Evolutionary conservation across 345 rosid species (phyloP).

Genomic region (Brassica carinata): DNA sequence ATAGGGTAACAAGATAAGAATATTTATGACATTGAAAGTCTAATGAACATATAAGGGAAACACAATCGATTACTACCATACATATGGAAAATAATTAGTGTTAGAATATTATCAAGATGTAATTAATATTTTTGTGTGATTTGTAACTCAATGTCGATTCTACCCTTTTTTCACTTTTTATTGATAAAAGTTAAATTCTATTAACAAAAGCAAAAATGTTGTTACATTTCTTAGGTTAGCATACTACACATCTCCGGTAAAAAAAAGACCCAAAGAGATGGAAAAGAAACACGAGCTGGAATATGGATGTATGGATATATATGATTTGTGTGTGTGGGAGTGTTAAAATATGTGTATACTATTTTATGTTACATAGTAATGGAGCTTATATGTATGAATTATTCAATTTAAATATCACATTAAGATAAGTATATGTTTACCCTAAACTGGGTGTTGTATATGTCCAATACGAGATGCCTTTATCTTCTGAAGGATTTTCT

Average conservation of each 20-base stretch:
- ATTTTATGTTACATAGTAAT: neutral
- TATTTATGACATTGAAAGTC: neutral
- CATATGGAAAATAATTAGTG: neutral
- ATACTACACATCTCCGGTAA: neutral
- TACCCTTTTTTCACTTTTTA: neutral
- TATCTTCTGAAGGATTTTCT: neutral
- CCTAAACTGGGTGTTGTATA: slow-evolving; percentile 3
- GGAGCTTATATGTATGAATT: slow-evolving; percentile 4
- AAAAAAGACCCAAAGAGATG: neutral
- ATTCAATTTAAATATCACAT: neutral
- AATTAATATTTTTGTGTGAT: neutral
- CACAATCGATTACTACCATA: neutral
- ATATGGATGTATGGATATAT: neutral
- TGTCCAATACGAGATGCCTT: neutral
- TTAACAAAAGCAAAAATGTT: neutral
- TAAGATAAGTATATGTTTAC: slow-evolving; percentile 9
- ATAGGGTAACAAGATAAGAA: neutral
- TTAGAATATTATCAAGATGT: neutral
- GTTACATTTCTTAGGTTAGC: neutral
- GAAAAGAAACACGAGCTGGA: neutral
- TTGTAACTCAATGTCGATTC: neutral
- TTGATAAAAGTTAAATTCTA: neutral
- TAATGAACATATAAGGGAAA: neutral
- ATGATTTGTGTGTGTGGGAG: too few species aligned
- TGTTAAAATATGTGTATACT: too few species aligned